Conservation (phyloP, 2,329 filamentous ascomycete genomes). For the Malbranchea cinnamomea region DNA sequence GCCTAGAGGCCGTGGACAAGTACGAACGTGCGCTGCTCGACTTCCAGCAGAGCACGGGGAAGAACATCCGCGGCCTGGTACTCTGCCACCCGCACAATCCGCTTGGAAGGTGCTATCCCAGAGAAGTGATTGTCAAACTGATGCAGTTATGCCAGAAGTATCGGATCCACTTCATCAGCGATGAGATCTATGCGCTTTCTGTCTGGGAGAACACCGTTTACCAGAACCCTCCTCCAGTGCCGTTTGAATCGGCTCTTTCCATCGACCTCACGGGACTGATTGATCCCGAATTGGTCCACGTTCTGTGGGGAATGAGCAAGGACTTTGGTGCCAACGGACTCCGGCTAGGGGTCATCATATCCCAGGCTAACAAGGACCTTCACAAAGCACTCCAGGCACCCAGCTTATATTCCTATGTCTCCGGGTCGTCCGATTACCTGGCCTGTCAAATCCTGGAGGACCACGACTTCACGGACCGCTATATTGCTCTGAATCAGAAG, state of each 20-base stretch:
- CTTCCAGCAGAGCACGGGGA: slow-evolving; percentile 18
- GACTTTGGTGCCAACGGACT: slow-evolving; percentile 45
- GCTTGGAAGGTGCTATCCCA: slow-evolving; percentile 34
- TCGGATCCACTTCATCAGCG: slow-evolving; percentile 39
- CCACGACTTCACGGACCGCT: slow-evolving; percentile 28
- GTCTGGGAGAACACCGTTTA: slow-evolving; percentile 31
- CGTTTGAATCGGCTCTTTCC: slow-evolving; percentile 34
- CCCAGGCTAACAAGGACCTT: slow-evolving; percentile 28
- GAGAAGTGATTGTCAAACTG: slow-evolving; percentile 27
- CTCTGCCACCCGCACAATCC: slow-evolving; percentile 33
- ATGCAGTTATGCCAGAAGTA: slow-evolving; percentile 36
- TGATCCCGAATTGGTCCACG: slow-evolving; percentile 36
- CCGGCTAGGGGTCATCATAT: slow-evolving; percentile 36
- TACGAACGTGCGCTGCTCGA: slow-evolving; percentile 25
- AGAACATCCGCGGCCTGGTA: slow-evolving; percentile 26
- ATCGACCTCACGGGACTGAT: slow-evolving; percentile 32
- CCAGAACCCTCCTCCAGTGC: slow-evolving; percentile 9
- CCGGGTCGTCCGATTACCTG: slow-evolving; percentile 30
- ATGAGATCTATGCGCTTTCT: slow-evolving; percentile 45
- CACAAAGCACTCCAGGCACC: slow-evolving; percentile 25
- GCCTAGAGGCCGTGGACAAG: slow-evolving; percentile 15
- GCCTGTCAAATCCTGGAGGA: slow-evolving; percentile 31
- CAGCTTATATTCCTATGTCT: slow-evolving; percentile 33
- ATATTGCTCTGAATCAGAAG: slow-evolving; percentile 30
- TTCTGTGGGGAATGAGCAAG: slow-evolving; percentile 33